phyloP scores from a whole-genome alignment of 768 basidiomycete genomes.

The Lyophyllum semitale region DNA sequence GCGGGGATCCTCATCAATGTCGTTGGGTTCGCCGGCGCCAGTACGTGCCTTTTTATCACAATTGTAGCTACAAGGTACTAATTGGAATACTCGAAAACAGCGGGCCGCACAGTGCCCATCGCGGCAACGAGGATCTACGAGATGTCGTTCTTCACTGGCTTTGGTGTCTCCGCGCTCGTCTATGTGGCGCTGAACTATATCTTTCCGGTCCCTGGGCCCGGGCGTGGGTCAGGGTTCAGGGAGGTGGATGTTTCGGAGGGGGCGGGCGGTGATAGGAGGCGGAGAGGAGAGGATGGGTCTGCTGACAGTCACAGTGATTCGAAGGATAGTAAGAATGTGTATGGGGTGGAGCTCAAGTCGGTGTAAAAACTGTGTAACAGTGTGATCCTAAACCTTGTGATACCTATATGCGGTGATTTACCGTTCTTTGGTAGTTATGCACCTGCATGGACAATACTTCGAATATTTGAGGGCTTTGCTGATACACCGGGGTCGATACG shows the following conservation, averaged over 20 bases:
- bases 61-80: neutral
- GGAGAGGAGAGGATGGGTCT: neutral
- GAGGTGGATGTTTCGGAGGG: neutral
- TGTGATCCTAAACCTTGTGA: no score
- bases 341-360: no score
- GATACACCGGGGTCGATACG: no score
- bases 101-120: constrained; percentile 61
- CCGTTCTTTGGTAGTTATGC: no score
- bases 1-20: constrained; percentile 81
- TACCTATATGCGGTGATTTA: no score
- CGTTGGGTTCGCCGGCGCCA: constrained; percentile 78
- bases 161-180: constrained; percentile 64
- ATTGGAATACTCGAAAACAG: constrained; percentile 24
- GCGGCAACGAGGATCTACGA: constrained; percentile 74
- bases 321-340: no score
- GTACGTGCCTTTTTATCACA: constrained; percentile 35
- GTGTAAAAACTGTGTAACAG: no score
- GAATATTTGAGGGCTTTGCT: no score
- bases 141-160: constrained; percentile 85
- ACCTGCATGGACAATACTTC: no score
- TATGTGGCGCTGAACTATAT: constrained; percentile 62
- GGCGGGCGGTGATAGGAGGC: neutral
- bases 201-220: constrained; percentile 57
- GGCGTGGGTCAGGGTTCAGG: neutral
- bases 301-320: no score